phyloP scores from a whole-genome alignment of 2,329 filamentous ascomycete species.

The Exserohilum turcica region DNA sequence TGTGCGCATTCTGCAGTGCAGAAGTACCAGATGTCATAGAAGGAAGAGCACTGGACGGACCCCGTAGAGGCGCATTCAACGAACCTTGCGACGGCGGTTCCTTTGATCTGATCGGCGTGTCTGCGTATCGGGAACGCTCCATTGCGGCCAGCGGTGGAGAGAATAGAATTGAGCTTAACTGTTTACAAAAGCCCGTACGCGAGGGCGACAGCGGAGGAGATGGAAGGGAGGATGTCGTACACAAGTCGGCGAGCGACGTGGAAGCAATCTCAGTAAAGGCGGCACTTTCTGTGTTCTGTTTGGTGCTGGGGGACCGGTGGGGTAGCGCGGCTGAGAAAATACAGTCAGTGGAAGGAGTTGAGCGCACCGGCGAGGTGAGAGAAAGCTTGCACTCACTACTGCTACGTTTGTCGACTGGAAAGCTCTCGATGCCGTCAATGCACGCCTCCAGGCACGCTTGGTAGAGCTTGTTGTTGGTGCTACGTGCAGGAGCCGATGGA shows the following conservation, averaged over 20 bases:
- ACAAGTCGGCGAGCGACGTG: background rate
- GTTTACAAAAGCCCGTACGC: background rate
- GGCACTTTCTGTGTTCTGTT: background rate
- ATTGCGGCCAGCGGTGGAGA: constrained; percentile 9
- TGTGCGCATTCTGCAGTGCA: constrained; percentile 13
- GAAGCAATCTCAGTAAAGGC: background rate
- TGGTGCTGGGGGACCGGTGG: constrained; percentile 4
- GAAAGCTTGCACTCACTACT: constrained; percentile 6
- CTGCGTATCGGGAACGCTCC: constrained; percentile 19
- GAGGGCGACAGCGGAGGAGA: constrained; percentile 16
- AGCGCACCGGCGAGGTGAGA: constrained; percentile 1
- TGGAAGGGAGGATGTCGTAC: background rate
- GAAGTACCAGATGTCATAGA: background rate
- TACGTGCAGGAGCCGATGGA: constrained; percentile 3
- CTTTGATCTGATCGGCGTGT: constrained; percentile 3
- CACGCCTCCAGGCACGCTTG: constrained; percentile 21
- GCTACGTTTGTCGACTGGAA: constrained; percentile 14
- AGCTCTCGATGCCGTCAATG: constrained; percentile 23
- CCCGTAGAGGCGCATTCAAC: background rate
- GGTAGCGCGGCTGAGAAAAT: constrained; percentile 7
- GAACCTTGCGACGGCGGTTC: background rate
- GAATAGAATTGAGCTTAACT: background rate
- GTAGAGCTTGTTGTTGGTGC: constrained; percentile 20
- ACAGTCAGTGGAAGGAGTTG: background rate
- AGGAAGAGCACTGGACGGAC: background rate